Evolutionary conservation across 1,284 basidiomycete genomes (phyloP), one percentile per base, ranked within the genome.

Genomic region (Ustilago bromivora): DNA sequence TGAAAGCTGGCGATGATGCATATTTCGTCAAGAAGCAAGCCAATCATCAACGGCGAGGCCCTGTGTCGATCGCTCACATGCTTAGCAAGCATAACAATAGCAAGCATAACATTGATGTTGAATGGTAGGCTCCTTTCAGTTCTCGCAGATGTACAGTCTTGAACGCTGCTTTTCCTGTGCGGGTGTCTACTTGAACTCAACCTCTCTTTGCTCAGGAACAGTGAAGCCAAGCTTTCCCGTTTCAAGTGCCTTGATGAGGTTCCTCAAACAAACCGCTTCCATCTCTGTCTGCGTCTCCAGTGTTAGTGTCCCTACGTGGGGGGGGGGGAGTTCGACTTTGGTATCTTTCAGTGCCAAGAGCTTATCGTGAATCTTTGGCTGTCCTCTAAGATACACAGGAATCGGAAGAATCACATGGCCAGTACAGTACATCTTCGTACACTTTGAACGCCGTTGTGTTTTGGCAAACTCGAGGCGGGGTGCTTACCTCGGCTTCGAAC

Each of bases 401-500:
- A 3, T 28, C 2, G 23, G 3, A 34, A 31, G 19, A 12, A 17
- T n/a, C 12, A 46, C 5, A 11, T 56, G 19, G 28, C 34, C 40
- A 57, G 36, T 32, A 32, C 40, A 57, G 36, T 28, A 28, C 23
- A 28, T 28, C 23, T 28, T 43, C 2, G 31, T 6, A 46, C 43
- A 46, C 7, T 46, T 12, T 11, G 40, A 9, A 46, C 7, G 3
- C 3, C 4, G n/a, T 19, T 46, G 12, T 41, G 11, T 10, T 19
- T 46, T 46, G 43, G 43, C 43, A 17, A 46, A 46, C n/a, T 46
- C n/a, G 23, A 3, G 43, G 49, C 49, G 28, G 49, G 6, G 23
- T 57, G 57, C 71, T 68, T 43, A 71, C 71, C 66, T 73, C 77
- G 17, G 64, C 61, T 38, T 72, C 69, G 88, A 90, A 97, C 35